Evolutionary conservation across 2,329 filamentous ascomycete species (phyloP).

Genomic region (Fusarium falciforme): DNA sequence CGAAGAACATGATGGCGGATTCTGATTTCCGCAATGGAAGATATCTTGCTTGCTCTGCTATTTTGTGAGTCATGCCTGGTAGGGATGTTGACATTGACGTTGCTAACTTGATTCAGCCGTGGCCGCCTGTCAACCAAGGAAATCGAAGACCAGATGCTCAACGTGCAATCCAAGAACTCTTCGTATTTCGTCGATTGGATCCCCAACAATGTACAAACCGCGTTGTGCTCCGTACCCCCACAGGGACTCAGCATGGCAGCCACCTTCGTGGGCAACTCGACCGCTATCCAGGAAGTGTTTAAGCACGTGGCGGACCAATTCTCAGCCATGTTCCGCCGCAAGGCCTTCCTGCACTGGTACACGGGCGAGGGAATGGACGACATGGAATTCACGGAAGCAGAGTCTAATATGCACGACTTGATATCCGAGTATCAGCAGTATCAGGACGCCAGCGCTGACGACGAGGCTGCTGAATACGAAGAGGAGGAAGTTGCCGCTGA

Average conservation of each 20-base stretch:
- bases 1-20: slow-evolving; percentile 99
- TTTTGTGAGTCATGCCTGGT: slow-evolving; percentile 75
- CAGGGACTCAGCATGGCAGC: slow-evolving; percentile 99
- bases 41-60: slow-evolving; percentile 98
- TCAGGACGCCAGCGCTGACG: slow-evolving; percentile 97
- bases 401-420: slow-evolving; percentile 99
- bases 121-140: slow-evolving; percentile 99
- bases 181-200: slow-evolving; percentile 99
- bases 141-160: slow-evolving; percentile 99
- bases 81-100: not conserved
- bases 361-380: slow-evolving; percentile 99
- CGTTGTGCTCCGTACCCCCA: slow-evolving; percentile 97
- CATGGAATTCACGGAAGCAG: slow-evolving; percentile 99
- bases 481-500: slow-evolving; percentile 43
- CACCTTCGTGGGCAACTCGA: slow-evolving; percentile 99
- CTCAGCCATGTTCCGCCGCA: slow-evolving; percentile 99
- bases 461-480: slow-evolving; percentile 94
- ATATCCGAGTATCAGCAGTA: slow-evolving; percentile 99
- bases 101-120: slow-evolving; percentile 68
- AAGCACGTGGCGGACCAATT: slow-evolving; percentile 99
- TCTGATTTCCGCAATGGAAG: slow-evolving; percentile 99
- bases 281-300: slow-evolving; percentile 99
- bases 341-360: slow-evolving; percentile 99
- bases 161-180: slow-evolving; percentile 99
- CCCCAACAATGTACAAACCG: slow-evolving; percentile 99